A percentile compares a stretch with the other conserved stretches of the same genome.
Conservation (phyloP, 352 stramenopile species). For the Phytopythium ostracodes region DNA sequence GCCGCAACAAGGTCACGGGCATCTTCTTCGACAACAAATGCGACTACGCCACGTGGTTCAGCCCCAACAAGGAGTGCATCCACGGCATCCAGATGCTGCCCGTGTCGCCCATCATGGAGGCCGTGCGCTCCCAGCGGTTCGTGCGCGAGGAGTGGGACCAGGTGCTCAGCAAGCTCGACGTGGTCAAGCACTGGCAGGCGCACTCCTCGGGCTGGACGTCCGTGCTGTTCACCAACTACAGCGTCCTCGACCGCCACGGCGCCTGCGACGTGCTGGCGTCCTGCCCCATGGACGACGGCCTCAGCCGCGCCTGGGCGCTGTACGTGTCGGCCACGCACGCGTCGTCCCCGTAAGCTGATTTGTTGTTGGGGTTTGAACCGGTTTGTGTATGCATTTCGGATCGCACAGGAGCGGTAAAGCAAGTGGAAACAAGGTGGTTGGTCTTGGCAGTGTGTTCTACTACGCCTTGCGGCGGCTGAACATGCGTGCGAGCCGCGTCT, state of each 20-base stretch:
- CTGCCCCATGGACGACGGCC: conserved; percentile 66
- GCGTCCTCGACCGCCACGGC: conserved; percentile 27
- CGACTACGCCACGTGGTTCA: conserved; percentile 77
- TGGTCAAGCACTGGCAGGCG: conserved; percentile 46
- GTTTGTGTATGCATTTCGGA: not conserved
- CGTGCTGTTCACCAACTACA: conserved; percentile 62
- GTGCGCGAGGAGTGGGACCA: conserved; percentile 61
- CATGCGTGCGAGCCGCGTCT: conserved; percentile 47
- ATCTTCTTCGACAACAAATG: conserved; percentile 79
- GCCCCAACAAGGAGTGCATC: conserved; percentile 66
- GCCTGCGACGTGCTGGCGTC: conserved; percentile 33
- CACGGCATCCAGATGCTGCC: conserved; percentile 78
- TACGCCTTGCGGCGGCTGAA: conserved; percentile 42
- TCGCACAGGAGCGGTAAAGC: not conserved
- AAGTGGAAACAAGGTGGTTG: not conserved
- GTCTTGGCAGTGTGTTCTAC: too few species aligned
- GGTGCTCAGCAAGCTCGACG: conserved; percentile 43
- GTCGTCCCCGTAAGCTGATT: not conserved
- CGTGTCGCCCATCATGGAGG: conserved; percentile 46
- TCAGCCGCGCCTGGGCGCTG: conserved; percentile 61
- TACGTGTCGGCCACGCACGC: conserved; percentile 46
- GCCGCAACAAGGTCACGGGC: conserved; percentile 66
- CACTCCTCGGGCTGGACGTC: conserved; percentile 52
- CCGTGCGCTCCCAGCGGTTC: conserved; percentile 34
- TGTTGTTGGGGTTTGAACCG: too few species aligned